Evolutionary conservation across 2,329 filamentous ascomycete genomes (phyloP).

Genomic region (Diaporthe caulivora): DNA sequence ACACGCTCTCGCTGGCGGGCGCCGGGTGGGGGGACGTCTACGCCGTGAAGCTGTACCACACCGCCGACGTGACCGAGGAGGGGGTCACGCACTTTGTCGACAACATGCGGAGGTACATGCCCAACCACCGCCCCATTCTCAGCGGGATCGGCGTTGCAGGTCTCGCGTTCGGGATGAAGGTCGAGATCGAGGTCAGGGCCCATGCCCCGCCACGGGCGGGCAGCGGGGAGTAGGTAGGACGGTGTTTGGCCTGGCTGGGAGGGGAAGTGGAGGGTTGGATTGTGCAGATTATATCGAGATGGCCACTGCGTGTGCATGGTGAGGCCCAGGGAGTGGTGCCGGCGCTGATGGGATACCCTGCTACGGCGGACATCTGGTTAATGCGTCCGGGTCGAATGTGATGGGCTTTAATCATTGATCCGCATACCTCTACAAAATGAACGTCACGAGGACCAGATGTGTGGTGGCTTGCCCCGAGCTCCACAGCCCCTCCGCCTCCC

Average conservation of each 20-base stretch:
- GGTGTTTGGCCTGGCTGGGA: too few relatives aligned
- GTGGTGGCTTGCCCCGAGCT: too few relatives aligned
- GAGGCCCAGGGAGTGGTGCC: neutral
- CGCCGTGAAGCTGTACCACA: slow-evolving; percentile 21
- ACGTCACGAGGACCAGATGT: too few relatives aligned
- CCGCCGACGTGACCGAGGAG: neutral
- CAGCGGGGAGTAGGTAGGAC: too few relatives aligned
- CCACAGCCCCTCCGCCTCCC: too few relatives aligned
- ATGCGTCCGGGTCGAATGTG: neutral
- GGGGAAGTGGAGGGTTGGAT: too few relatives aligned
- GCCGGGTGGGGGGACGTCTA: neutral
- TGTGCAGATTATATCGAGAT: neutral
- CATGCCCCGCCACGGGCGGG: neutral
- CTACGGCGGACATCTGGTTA: neutral
- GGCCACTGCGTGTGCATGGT: neutral
- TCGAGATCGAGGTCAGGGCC: slow-evolving; percentile 21
- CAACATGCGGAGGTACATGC: slow-evolving; percentile 7
- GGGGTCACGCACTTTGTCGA: slow-evolving; percentile 1
- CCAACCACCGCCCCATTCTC: neutral
- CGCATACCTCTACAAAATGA: neutral
- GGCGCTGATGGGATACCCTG: neutral
- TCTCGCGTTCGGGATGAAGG: slow-evolving; percentile 18
- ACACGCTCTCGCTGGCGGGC: slow-evolving; percentile 3
- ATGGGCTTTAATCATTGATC: neutral
- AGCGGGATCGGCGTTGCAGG: neutral